phyloP scores from a whole-genome alignment of 2,329 filamentous ascomycete species.

The Penicillium frequentans region DNA sequence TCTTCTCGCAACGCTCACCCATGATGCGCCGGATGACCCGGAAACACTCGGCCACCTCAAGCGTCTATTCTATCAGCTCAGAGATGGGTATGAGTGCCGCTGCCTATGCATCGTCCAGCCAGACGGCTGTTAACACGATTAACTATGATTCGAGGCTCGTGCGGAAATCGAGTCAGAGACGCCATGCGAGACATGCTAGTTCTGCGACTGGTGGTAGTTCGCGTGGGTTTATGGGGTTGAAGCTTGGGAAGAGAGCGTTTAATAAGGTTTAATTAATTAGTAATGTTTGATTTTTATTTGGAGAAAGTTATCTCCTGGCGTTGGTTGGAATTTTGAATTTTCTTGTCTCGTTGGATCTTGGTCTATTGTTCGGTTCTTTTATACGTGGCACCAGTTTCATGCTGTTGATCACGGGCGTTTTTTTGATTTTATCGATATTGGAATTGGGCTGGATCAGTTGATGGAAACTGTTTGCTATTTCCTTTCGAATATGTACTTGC shows the following conservation, averaged over 20 bases:
- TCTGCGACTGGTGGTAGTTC: conserved; percentile 2
- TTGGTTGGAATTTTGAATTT: not conserved
- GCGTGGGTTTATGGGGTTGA: conserved; percentile 24
- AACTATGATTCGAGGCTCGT: conserved; percentile 4
- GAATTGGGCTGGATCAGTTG: not conserved
- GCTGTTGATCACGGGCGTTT: not conserved
- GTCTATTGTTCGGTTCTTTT: not conserved
- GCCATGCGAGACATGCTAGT: conserved; percentile 20
- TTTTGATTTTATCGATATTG: not conserved
- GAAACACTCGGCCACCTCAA: conserved; percentile 26
- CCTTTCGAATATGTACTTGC: not conserved
- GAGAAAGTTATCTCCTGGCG: not conserved
- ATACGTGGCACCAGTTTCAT: not conserved
- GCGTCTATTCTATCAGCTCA: conserved; percentile 29
- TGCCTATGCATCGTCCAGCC: not conserved
- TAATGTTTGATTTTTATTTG: not conserved
- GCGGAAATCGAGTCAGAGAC: conserved; percentile 17
- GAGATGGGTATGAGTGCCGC: conserved; percentile 21
- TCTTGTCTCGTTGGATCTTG: not conserved
- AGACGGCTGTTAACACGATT: not conserved
- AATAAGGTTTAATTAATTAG: conserved; percentile 10
- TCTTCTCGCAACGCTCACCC: conserved; percentile 22
- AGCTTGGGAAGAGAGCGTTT: conserved; percentile 21
- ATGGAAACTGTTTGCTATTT: not conserved
- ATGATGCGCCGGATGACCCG: conserved; percentile 28